Evolutionary conservation across 2,329 filamentous ascomycete genomes (phyloP), one percentile per base, ranked within the genome.

Genomic region (Phyllosticta citriasiana): DNA sequence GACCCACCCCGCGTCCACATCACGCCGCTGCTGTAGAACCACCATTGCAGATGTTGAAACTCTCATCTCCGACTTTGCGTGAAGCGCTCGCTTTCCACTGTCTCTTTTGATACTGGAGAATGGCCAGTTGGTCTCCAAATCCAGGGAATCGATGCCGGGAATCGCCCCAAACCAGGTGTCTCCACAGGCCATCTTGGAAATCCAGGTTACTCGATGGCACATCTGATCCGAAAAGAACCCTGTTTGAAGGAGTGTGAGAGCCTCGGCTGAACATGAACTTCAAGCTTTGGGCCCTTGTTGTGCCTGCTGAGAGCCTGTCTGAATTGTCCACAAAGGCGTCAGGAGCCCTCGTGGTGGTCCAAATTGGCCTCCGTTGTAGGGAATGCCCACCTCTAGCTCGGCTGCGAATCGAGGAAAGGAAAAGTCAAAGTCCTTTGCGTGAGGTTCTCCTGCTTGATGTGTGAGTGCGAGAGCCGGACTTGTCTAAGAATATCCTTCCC

Each of bases 61-160:
- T 53, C 24, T 53, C 55, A 61, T 61, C 59, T 61, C 59, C 59
- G 59, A 57, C 57, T 50, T 53, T 51, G 54, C 55, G 8, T 53
- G 59, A 50, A 47, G 40, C 40, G 40, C 40, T 47, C 40, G 40
- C 40, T 47, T 47, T 47, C 7, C n/a, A n/a, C 14, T n/a, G 40
- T 7, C 40, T n/a, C 14, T n/a, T 47, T 47, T 47, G 12, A 7
- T 7, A 16, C 6, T 47, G n/a, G 16, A n/a, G 14, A 16, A 16
- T 47, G 40, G n/a, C 40, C n/a, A 5, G n/a, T 47, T 19, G 14
- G 40, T 47, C 40, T 30, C 40, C 40, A 6, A n/a, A 47, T 47
- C 14, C 12, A 47, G n/a, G 40, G n/a, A 47, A n/a, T n/a, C n/a
- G 14, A n/a, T n/a, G 16, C 40, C 14, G 6, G 27, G 40, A 47